Evolutionary conservation across 2,329 filamentous ascomycete species (phyloP), one percentile per base, ranked within the genome.

Genomic region (Dryadomyces sulphureus): DNA sequence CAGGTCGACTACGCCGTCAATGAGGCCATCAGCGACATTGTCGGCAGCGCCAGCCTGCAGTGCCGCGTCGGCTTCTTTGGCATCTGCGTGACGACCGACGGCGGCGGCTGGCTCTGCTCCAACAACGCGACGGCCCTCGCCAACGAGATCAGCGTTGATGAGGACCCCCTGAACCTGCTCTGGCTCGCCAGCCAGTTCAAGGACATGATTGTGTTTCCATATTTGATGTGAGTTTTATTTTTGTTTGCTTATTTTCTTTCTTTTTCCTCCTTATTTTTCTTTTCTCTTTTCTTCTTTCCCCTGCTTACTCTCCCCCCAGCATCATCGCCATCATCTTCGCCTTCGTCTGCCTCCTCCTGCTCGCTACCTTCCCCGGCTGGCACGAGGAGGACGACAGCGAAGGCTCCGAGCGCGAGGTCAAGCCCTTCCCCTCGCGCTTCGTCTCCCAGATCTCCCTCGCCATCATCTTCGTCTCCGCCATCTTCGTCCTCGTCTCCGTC

Each of bases 131-230:
- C 90, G 3, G 81, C 88, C 3, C 73, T 98, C 41, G 90, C 92
- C 34, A 84, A 92, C 62, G 82, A 94, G 65, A 77, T 96, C 38
- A 81, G 77, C 19, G 78, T 94, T 38, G 88, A 95, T 59, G 85
- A 95, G 64, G 92, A 98, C 66, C 92, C 92, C 35, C 71, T 98
- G 59, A 98, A 98, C 63, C 69, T 98, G 57, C 89, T 98, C 57
- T 98, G 90, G 92, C 77, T 98, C 46, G 90, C 92, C 21, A 81
- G 83, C 55, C 94, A 94, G 54, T 98, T 98, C 69, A 96, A 96
- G 65, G 88, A 96, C 63, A 90, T 89, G 66, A 92, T 98, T 61
- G 90, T 98, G 39, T 98, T 98, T 61, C 92, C 92, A 9, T 98
- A 96, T 60, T 69, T 98, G 19, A 81, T 98, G 84, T 92, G 64